Conservation (phyloP, 1,284 basidiomycete species). For the Ceratobasidium theobromae region DNA sequence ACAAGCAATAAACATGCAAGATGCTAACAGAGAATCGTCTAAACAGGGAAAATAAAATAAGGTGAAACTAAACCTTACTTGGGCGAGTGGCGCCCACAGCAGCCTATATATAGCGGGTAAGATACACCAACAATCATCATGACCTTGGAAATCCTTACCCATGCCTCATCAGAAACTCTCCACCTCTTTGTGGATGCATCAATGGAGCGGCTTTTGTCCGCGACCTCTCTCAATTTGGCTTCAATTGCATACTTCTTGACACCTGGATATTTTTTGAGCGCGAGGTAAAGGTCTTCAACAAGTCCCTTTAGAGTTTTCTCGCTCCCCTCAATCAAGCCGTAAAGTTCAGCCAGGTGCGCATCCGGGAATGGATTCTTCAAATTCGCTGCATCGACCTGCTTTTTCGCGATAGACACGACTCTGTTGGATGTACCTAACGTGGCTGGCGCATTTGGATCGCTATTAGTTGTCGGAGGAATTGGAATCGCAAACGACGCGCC, state of each 20-base stretch:
- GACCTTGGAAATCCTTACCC: constrained; percentile 29
- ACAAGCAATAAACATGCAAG: background rate
- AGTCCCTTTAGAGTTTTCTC: constrained; percentile 60
- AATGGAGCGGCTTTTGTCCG: constrained; percentile 52
- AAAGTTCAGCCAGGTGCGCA: constrained; percentile 33
- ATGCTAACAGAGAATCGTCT: background rate
- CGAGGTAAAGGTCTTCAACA: constrained; percentile 69
- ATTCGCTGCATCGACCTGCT: constrained; percentile 10
- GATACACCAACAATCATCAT: background rate
- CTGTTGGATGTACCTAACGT: constrained; percentile 8
- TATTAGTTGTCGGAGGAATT: constrained; percentile 42
- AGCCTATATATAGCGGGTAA: background rate
- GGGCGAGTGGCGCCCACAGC: constrained; percentile 19
- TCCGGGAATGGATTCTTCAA: constrained; percentile 34
- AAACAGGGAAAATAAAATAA: background rate
- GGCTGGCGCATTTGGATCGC: background rate
- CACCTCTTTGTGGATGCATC: constrained; percentile 57
- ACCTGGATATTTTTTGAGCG: constrained; percentile 55
- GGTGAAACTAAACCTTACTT: background rate
- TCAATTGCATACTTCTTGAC: constrained; percentile 81
- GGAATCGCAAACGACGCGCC: constrained; percentile 46
- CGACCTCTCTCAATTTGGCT: constrained; percentile 71
- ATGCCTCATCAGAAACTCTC: constrained; percentile 56
- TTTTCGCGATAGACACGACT: constrained; percentile 9
- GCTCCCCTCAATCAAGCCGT: constrained; percentile 39